Conservation (phyloP, 331 rosid genomes). For the Quercus phellos region DNA sequence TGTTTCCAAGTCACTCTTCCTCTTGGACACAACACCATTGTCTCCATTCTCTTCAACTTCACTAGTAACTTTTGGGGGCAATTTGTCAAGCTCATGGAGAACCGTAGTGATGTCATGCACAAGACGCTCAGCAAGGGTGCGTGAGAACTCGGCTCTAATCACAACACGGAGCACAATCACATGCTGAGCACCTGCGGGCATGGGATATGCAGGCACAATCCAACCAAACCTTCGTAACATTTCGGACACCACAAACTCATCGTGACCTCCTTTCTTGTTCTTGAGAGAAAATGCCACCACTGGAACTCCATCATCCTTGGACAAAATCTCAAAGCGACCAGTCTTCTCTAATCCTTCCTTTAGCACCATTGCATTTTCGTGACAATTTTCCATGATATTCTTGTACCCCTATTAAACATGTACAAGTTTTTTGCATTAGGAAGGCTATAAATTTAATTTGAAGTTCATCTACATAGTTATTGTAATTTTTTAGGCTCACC, state of each 20-base stretch:
- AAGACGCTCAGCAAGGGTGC: constrained; percentile 61
- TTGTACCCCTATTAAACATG: constrained; percentile 43
- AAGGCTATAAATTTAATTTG: background rate
- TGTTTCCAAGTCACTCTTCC: constrained; percentile 39
- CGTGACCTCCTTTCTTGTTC: constrained; percentile 30
- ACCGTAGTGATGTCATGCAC: constrained; percentile 51
- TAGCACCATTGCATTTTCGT: constrained; percentile 50
- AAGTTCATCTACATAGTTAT: too few relatives aligned
- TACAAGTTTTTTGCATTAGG: background rate
- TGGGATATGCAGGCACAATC: constrained; percentile 81
- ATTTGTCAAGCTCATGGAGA: constrained; percentile 48
- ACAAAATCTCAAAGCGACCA: constrained; percentile 46
- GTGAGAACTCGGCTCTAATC: constrained; percentile 61
- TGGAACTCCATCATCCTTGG: constrained; percentile 70
- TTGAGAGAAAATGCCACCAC: constrained; percentile 73
- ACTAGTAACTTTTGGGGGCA: constrained; percentile 29
- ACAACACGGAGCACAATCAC: constrained; percentile 61
- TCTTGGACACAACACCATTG: background rate
- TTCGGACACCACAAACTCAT: constrained; percentile 58
- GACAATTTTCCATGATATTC: constrained; percentile 69
- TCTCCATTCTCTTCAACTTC: background rate
- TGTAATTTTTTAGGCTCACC: constrained; percentile 25
- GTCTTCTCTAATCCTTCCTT: constrained; percentile 56
- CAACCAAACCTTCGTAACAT: constrained; percentile 55
- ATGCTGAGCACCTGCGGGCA: constrained; percentile 69